These are phyloP conservation scores for Acacia melanoxylon DNA, from an alignment of 306 rosid species.

Conservation along the genomic window DNA sequence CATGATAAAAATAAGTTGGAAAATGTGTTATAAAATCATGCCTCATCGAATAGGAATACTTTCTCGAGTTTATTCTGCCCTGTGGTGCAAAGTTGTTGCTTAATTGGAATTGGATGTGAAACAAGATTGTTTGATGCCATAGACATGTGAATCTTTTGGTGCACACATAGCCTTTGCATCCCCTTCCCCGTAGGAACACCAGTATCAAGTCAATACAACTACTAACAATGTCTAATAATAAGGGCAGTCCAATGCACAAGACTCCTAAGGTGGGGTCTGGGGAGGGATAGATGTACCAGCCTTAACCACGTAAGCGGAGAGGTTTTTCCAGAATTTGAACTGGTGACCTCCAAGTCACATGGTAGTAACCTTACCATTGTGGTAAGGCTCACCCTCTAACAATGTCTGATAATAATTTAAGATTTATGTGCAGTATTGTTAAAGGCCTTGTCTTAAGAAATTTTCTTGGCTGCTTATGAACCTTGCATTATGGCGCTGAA, in stretches of 20 bases:
- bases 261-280: too few relatives aligned
- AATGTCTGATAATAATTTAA: neutral
- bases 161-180: neutral
- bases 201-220: neutral
- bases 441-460: neutral
- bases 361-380: too few relatives aligned
- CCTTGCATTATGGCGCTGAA: slow-evolving; percentile 7
- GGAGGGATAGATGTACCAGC: too few relatives aligned
- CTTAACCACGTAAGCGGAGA: too few relatives aligned
- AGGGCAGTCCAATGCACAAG: too few relatives aligned
- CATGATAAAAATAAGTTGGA: slow-evolving; percentile 2
- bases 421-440: neutral
- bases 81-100: neutral
- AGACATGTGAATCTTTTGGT: slow-evolving; percentile 7
- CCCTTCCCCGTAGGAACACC: neutral
- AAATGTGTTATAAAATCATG: slow-evolving; percentile 16
- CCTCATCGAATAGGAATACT: slow-evolving; percentile 1
- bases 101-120: neutral
- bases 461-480: slow-evolving; percentile 2
- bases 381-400: neutral
- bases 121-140: slow-evolving; percentile 1
- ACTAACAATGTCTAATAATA: neutral
- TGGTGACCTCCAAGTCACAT: too few relatives aligned
- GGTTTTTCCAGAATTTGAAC: too few relatives aligned
- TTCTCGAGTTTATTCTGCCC: neutral